Base-by-base conservation (phyloP, 1,284 basidiomycete species). In the Inonotus obliquus region DNA sequence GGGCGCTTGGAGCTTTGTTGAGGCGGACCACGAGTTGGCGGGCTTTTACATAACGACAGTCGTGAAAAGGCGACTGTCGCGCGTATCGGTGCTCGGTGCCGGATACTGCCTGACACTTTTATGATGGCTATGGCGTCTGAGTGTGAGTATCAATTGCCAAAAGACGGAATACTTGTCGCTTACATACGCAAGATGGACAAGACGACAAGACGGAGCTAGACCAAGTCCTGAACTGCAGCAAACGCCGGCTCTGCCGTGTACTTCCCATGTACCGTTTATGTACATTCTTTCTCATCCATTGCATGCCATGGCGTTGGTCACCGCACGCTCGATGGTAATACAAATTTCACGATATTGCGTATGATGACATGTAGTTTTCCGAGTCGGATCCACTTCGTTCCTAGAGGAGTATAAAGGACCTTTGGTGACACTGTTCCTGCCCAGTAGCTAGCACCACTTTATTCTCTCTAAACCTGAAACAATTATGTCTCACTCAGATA, bases 401-500 rank as follows among this genome's bases (percentile, higher is more conserved):
- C n/a, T n/a, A n/a, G n/a, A n/a, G n/a, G n/a, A n/a, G n/a, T n/a
- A n/a, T n/a, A n/a, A n/a, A n/a, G n/a, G n/a, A n/a, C n/a, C n/a
- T n/a, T n/a, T n/a, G n/a, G n/a, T n/a, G n/a, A n/a, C n/a, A n/a
- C n/a, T n/a, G n/a, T n/a, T n/a, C n/a, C n/a, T n/a, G n/a, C n/a
- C n/a, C n/a, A n/a, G n/a, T 14, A 13, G 14, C 17, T 10, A 35
- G 7, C 4, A 27, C 9, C 27, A 4, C 32, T n/a, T 17, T 19
- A 17, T 55, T 55, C 48, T 21, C 41, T 14, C n/a, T 21, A 49
- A 21, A 49, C 1, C n/a, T 10, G 19, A 54, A 11, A 29, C 10
- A 7, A 32, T 29, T 19, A 53, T 53, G 57, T 51, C 57, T 17
- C 13, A 45, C 53, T 55, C 59, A 7, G 9, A 58, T 13, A 61